Percentiles rank a stretch among this genome's conserved stretches.
Conservation (phyloP, 495 filamentous ascomycete species). For the Cairneyella variabilis region DNA sequence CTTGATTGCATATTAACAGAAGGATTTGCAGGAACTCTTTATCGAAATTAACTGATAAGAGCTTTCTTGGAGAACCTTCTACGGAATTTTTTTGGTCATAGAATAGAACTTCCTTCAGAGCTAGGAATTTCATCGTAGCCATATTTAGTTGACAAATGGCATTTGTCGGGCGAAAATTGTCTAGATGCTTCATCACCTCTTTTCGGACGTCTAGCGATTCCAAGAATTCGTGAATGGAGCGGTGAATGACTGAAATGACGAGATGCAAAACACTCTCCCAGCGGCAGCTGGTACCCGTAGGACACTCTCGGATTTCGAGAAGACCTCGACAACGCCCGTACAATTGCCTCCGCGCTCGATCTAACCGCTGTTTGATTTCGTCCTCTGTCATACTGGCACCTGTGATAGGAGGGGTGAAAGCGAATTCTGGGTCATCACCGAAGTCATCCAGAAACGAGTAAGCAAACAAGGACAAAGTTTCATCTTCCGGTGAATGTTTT, state of each 20-base stretch:
- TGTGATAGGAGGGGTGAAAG: background rate
- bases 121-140: background rate
- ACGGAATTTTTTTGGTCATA: too few relatives aligned
- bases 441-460: conserved; percentile 23
- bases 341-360: conserved; percentile 5
- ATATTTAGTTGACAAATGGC: conserved; percentile 24
- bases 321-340: conserved; percentile 23
- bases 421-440: conserved; percentile 10
- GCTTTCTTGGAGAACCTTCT: too few relatives aligned
- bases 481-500: background rate
- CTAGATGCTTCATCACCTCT: conserved; percentile 5
- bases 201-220: conserved; percentile 11
- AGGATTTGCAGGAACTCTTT: too few relatives aligned
- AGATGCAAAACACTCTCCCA: too few relatives aligned
- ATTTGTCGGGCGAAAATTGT: conserved; percentile 14
- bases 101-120: background rate
- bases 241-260: conserved; percentile 12
- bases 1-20: too few relatives aligned
- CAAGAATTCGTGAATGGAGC: conserved; percentile 26
- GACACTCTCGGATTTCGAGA: conserved; percentile 16
- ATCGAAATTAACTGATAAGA: too few relatives aligned
- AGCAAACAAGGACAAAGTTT: conserved; percentile 2
- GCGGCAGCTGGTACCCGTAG: background rate
- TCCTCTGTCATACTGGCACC: background rate
- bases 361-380: background rate